Conservation (phyloP, 148 eudicot species). For the Tetragonia tetragonoides region DNA sequence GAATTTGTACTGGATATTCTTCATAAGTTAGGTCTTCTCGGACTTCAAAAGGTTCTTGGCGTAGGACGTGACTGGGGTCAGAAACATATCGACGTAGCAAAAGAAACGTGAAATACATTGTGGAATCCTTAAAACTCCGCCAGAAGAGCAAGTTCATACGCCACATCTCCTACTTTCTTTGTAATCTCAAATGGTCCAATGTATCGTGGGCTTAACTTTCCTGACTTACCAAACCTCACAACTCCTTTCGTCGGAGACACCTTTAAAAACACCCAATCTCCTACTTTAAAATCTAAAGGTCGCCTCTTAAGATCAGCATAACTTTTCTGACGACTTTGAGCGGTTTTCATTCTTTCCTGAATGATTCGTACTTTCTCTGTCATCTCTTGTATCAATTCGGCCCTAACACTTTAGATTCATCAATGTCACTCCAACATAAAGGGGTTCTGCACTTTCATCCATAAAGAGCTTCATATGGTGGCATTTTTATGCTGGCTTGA, state of each 20-base stretch:
- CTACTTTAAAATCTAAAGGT: neutral
- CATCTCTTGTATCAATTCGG: neutral
- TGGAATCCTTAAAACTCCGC: neutral
- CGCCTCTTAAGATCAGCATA: neutral
- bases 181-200: neutral
- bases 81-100: neutral
- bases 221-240: neutral
- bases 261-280: neutral
- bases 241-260: neutral
- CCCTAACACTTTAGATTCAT: neutral
- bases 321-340: neutral
- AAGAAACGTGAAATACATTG: neutral
- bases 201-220: neutral
- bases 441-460: neutral
- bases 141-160: neutral
- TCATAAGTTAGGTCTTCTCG: neutral
- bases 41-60: neutral
- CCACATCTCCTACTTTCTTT: neutral
- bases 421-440: neutral
- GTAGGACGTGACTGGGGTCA: neutral
- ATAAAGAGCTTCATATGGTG: neutral
- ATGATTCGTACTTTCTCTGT: neutral
- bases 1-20: neutral
- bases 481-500: neutral
- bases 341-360: neutral